These are phyloP conservation scores for Croton setiger DNA, from an alignment of 441 rosid species.

Conservation along the genomic window DNA sequence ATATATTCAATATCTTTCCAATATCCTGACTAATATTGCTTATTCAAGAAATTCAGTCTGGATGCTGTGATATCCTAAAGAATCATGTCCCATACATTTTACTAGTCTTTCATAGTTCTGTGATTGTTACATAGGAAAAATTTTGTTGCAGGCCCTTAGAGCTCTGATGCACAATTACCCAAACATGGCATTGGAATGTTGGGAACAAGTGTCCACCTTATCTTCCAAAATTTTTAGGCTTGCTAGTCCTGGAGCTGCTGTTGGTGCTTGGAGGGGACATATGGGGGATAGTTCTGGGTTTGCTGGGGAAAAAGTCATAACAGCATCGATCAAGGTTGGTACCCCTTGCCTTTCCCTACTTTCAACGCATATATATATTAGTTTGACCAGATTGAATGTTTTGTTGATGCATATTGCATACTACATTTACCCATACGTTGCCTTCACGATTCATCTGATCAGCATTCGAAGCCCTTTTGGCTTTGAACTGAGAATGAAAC, in stretches of 20 bases:
- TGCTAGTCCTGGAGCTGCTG: constrained; percentile 43
- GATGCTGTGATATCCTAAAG: background rate
- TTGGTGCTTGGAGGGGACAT: constrained; percentile 48
- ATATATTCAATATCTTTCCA: background rate
- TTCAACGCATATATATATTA: background rate
- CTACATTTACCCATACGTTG: background rate
- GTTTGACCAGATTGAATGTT: background rate
- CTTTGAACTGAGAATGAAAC: no score
- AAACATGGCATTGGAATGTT: constrained; percentile 49
- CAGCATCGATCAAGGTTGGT: constrained; percentile 71
- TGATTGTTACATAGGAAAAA: background rate
- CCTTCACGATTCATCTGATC: no score
- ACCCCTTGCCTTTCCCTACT: background rate
- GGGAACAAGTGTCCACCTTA: constrained; percentile 55
- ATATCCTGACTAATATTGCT: background rate
- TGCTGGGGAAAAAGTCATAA: constrained; percentile 69
- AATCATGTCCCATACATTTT: constrained; percentile 1
- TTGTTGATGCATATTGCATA: background rate
- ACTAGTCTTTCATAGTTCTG: background rate
- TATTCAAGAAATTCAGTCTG: background rate
- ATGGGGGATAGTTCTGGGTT: constrained; percentile 43
- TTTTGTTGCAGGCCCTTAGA: constrained; percentile 69
- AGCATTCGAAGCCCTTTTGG: no score
- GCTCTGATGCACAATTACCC: constrained; percentile 82
- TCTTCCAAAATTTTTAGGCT: constrained; percentile 46